Base-by-base conservation (phyloP, 352 stramenopile species). In the Globisporangium abappressorium region DNA sequence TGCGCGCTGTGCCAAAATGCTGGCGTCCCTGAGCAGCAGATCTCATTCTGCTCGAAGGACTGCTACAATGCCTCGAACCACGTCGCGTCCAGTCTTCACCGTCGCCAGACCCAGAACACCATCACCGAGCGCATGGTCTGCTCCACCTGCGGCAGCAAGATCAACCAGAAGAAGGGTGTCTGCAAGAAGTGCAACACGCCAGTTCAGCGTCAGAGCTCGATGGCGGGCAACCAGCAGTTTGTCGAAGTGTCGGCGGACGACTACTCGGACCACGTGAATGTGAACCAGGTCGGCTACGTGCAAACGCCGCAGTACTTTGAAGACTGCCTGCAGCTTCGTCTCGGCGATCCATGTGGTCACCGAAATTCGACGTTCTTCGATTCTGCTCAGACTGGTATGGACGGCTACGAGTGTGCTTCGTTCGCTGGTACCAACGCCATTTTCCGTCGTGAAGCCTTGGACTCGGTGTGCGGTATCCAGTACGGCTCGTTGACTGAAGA, bases 41-140 rank as follows among this genome's bases (percentile, higher is more conserved):
- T 92, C 55, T 89, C 82, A 57, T 92, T 84, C 70, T 92, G 84
- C 79, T 92, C 84, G 14, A 92, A 92, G 71, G 84, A 92, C 63
- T 92, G 84, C 71, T 92, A 89, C 73, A 89, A 89, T 41, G 79
- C 82, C 3, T 86, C 82, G 28, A 79, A 77, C 20, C 84, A 92
- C 75, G 72, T 78, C 26, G 78, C 87, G 61, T 90, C 82, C 53
- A 83, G 75, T 57, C 64, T 92, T 3, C 84, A 92, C 64, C 82
- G 84, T 51, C 84, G 84, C 6, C 84, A 92, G 71, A 87, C 80
- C 33, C 82, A 89, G 51, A 88, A 87, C 69, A 91, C 80, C 12
- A 76, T 87, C 60, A 74, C 74, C 5, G 79, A 92, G 51, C 80
- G 82, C 46, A 87, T 87, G 75, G 74, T 81, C 63, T 92, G 84